Percentiles rank a stretch among this genome's conserved stretches.
Conservation (phyloP, 2,329 filamentous ascomycete species). For the Phaeoacremonium minimum region DNA sequence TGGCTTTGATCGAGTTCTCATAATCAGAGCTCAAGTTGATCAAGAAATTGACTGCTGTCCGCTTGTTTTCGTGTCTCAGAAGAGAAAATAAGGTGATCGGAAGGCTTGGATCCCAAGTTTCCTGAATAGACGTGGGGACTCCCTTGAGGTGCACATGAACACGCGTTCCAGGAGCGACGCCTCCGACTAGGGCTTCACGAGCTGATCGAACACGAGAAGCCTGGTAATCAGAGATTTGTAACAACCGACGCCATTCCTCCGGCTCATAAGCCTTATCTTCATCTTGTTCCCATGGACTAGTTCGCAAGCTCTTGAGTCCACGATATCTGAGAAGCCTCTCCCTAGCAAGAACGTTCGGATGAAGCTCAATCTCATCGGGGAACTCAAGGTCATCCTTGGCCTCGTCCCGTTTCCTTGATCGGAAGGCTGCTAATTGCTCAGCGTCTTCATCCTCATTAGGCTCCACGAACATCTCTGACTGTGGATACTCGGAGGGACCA, state of each 20-base stretch:
- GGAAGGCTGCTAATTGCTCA: conserved; percentile 75
- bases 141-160: conserved; percentile 72
- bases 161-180: conserved; percentile 76
- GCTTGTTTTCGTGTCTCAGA: conserved; percentile 91
- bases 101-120: conserved; percentile 44
- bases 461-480: conserved; percentile 86
- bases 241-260: conserved; percentile 79
- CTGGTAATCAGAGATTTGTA: conserved; percentile 87
- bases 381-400: conserved; percentile 91
- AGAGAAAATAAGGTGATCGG: conserved; percentile 81
- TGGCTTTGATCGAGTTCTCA: conserved; percentile 75
- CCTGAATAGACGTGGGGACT: conserved; percentile 36
- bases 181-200: conserved; percentile 83
- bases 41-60: conserved; percentile 83
- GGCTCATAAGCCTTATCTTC: conserved; percentile 87
- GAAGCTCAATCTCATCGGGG: conserved; percentile 93
- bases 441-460: conserved; percentile 79
- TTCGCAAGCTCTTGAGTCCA: conserved; percentile 85
- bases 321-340: conserved; percentile 84
- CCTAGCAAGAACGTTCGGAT: conserved; percentile 78
- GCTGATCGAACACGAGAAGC: conserved; percentile 71
- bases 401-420: conserved; percentile 72
- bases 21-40: conserved; percentile 80
- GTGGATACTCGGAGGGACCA: conserved; percentile 83
- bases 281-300: conserved; percentile 82